Percentiles rank a stretch among this genome's conserved stretches.
Evolutionary conservation across 1,284 basidiomycete species (phyloP).

Genomic region (Moniliophthora roreri): DNA sequence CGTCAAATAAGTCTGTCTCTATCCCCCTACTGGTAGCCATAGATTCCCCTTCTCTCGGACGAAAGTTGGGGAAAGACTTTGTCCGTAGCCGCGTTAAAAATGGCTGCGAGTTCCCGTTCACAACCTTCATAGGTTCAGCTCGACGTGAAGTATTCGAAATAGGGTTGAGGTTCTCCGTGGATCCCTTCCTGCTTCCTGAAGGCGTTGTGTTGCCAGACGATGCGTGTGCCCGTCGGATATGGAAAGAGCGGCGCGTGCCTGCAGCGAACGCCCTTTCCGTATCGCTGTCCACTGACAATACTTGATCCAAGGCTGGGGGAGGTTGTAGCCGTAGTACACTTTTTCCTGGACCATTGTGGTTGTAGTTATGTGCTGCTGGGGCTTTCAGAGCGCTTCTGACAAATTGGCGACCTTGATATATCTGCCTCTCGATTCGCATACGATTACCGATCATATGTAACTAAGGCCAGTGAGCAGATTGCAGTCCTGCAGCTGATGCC

Average conservation of each 20-base stretch:
- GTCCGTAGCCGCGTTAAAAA: conserved; percentile 23
- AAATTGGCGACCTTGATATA: conserved; percentile 76
- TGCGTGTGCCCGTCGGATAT: conserved; percentile 23
- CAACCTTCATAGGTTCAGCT: conserved; percentile 23
- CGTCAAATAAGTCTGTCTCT: too few species aligned
- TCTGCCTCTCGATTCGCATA: conserved; percentile 76
- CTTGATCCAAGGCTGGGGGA: conserved; percentile 42
- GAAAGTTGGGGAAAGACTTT: conserved; percentile 43
- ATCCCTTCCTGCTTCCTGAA: conserved; percentile 23
- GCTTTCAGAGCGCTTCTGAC: conserved; percentile 55
- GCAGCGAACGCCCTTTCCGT: conserved; percentile 51
- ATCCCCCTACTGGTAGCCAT: too few species aligned
- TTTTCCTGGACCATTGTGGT: conserved; percentile 4
- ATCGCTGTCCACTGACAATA: conserved; percentile 62
- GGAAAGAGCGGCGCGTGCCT: conserved; percentile 48
- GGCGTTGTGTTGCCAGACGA: conserved; percentile 21
- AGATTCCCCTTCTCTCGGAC: too few species aligned
- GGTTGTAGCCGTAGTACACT: conserved; percentile 11
- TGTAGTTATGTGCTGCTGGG: conserved; percentile 1
- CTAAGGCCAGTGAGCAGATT: conserved; percentile 36
- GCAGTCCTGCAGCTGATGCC: too few species aligned
- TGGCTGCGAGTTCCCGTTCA: conserved; percentile 8
- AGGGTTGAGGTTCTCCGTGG: conserved; percentile 35
- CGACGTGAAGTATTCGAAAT: conserved; percentile 41
- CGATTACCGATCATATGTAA: conserved; percentile 92